Evolutionary conservation across 2,329 filamentous ascomycete genomes (phyloP), one percentile per base, ranked within the genome.

Genomic region (Xylariomycetidae sp.): DNA sequence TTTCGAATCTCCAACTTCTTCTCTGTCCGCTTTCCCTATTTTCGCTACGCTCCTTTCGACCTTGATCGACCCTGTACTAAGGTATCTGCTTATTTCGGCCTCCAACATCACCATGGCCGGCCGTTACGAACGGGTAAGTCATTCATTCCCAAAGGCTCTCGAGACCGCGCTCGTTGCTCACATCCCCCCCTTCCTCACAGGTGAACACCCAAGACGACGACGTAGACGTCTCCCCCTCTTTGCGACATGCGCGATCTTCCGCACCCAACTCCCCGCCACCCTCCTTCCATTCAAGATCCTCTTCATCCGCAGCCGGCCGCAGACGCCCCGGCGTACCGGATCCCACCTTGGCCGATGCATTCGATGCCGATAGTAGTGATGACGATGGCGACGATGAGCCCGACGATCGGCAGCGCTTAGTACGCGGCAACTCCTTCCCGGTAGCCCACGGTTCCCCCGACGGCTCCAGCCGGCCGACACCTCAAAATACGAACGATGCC

Each of bases 321-420:
- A 35, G 63, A 59, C 32, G 54, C 50, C 34, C 58, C 52, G 41
- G 46, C 7, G 82, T 87, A 40, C n/a, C n/a, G n/a, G 80, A 95
- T 50, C 72, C 83, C 41, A 82, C 85, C n/a, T 74, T 98, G 10
- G 86, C 85, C 48, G 90, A 96, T 56, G 88, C 92, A 1, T 98
- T 98, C 59, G 90, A 87, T 56, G 78, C 83, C 52, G 84, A 83
- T 46, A n/a, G n/a, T n/a, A n/a, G n/a, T n/a, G 83, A 81, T 42
- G 85, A 82, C 40, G 82, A 50, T 22, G 72, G 80, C 53, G 83
- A 84, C 35, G 73, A 85, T 49, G 81, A 83, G 38, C 70, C 74
- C 37, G 86, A 93, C 57, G 87, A 95, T 59, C 76, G 88, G 48
- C 86, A 92, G 62, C 79, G 89, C 46, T 64, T 96, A 50, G 89